These are phyloP conservation scores for Sanghuangporus weigelae DNA, from an alignment of 1,284 basidiomycete genomes.

Conservation along the genomic window DNA sequence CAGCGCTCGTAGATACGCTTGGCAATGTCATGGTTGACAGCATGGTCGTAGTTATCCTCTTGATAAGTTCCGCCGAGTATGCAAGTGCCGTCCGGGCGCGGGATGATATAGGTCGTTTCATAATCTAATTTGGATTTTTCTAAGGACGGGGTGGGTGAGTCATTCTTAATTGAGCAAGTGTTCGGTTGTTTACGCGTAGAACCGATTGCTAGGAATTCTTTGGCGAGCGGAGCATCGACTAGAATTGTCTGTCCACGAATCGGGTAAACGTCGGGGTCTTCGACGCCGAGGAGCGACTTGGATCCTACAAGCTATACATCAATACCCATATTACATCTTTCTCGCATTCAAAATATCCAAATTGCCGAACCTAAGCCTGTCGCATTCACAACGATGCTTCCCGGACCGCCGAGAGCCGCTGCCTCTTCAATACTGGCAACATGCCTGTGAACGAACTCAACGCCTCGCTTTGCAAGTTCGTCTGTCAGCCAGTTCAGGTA, in stretches of 20 bases:
- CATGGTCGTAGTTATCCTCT: constrained; percentile 41
- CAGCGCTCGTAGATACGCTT: constrained; percentile 42
- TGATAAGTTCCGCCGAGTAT: constrained; percentile 56
- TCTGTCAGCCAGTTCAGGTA: constrained; percentile 46
- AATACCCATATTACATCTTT: constrained; percentile 1
- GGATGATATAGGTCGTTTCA: constrained; percentile 47
- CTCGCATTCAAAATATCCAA: not conserved
- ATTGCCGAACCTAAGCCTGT: constrained; percentile 37
- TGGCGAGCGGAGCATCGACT: constrained; percentile 60
- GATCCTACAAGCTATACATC: constrained; percentile 46
- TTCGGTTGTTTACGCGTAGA: constrained; percentile 21
- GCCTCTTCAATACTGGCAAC: constrained; percentile 38
- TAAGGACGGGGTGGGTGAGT: not conserved
- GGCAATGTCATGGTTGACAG: constrained; percentile 39
- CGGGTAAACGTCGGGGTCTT: constrained; percentile 69
- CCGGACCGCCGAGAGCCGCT: constrained; percentile 30
- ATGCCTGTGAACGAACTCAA: constrained; percentile 28
- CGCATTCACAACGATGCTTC: constrained; percentile 43
- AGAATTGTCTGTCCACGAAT: constrained; percentile 85
- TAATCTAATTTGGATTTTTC: not conserved
- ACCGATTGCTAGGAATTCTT: constrained; percentile 30
- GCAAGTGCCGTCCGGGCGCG: constrained; percentile 43
- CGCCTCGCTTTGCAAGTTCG: constrained; percentile 31
- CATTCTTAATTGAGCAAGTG: constrained; percentile 6
- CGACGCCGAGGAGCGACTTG: constrained; percentile 71